Conservation (phyloP, 1,139 yeast species). For the Lodderomyces beijingensis region DNA sequence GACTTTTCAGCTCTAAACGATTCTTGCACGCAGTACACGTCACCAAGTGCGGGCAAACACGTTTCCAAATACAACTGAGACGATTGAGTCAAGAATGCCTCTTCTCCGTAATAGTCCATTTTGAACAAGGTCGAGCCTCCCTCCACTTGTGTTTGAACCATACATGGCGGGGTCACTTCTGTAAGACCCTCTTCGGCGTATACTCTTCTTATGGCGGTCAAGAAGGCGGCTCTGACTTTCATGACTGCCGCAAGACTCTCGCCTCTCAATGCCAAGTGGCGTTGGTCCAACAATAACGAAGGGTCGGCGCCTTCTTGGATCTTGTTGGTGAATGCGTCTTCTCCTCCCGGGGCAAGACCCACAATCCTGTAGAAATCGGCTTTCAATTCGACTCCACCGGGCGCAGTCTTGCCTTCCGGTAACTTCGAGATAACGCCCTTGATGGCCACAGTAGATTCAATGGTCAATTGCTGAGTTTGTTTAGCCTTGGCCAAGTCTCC, state of each 20-base stretch:
- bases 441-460: constrained; percentile 78
- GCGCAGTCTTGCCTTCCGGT: constrained; percentile 96
- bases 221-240: constrained; percentile 86
- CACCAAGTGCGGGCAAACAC: constrained; percentile 92
- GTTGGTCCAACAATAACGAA: constrained; percentile 83
- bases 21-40: constrained; percentile 95
- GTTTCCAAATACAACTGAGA: constrained; percentile 97
- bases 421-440: constrained; percentile 78
- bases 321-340: constrained; percentile 90
- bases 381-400: constrained; percentile 92
- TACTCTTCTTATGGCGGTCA: constrained; percentile 71
- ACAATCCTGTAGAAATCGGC: constrained; percentile 87
- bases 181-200: constrained; percentile 69
- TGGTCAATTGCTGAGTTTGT: constrained; percentile 76
- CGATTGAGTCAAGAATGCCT: constrained; percentile 93
- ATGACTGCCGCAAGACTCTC: constrained; percentile 91
- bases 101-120: constrained; percentile 93
- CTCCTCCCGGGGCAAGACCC: constrained; percentile 95
- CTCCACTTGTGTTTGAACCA: constrained; percentile 99
- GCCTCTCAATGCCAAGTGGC: constrained; percentile 93
- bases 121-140: constrained; percentile 97
- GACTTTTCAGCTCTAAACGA: constrained; percentile 99
- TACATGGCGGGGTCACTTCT: constrained; percentile 98
- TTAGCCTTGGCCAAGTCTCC: constrained; percentile 93
- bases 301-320: constrained; percentile 94